Base-by-base conservation (phyloP, 495 filamentous ascomycete species). In the Neurospora sp. region DNA sequence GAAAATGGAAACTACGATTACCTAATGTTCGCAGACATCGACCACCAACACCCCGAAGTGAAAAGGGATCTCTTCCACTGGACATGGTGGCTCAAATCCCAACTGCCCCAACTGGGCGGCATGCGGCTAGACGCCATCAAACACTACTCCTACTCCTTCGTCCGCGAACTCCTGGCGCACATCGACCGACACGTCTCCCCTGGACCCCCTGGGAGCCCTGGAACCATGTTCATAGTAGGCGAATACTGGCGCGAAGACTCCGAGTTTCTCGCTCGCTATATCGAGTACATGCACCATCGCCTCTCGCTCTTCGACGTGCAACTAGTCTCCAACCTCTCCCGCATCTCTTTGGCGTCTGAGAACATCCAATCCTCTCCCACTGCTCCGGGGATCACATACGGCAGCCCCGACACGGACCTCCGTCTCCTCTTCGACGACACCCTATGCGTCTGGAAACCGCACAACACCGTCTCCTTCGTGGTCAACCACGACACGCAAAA, bases 1-100 rank as follows among this genome's bases (percentile, higher is more conserved):
- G 89, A 91, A 79, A 85, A 90, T 73, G 92, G 92, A 9, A 94
- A 94, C 74, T 91, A 90, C 69, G 91, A 93, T 77, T 93, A 90
- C 74, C 53, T 81, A 38, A 89, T 90, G 87, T 90, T 88, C 78
- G 86, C 90, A 4, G 87, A 94, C 77, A 70, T 94, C 37, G 91
- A 93, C 78, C 90, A 91, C 75, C 78, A 82, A 1, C 88, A 93
- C 74, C 86, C 86, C 6, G 90, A 92, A 70, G 90, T 93, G 3
- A 79, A 84, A 70, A 75, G 83, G 9, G 91, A 94, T 75, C 82
- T 92, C 5, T 81, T 90, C 35, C 79, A 85, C 38, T 94, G 91
- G 92, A 88, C 86, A 0, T 76, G 83, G 22, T 94, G 92, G 91
- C 84, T 94, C 61, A 82, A 82, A 0, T 79, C 84, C 0, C 80